Base-by-base conservation (phyloP, 192 early-diverging fungal genomes). In the Podila horticola region DNA sequence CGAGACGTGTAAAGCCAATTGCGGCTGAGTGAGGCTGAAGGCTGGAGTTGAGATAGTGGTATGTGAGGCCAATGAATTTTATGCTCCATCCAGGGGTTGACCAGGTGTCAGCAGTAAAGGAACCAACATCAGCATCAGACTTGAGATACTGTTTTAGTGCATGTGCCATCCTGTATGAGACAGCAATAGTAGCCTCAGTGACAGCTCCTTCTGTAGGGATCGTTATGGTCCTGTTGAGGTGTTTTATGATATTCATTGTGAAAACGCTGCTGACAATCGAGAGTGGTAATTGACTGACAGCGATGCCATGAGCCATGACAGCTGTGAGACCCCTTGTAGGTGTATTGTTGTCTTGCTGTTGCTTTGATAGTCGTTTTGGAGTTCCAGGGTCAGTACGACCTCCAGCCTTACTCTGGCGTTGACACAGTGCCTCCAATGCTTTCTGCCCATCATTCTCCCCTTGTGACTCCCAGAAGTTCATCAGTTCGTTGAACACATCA, bases 71-170 rank as follows among this genome's bases (percentile, higher is more conserved):
- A 36, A 36, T 36, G 34, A 36, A 36, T 7, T 36, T 36, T 7
- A 7, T 36, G 34, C 34, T 36, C 34, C 34, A 36, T 55, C 51
- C 51, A 19, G 51, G 51, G 8, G 51, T 24, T 20, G 51, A 55
- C 51, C 51, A 55, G 22, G 51, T 55, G 51, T 55, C 51, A 55
- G 51, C 22, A 55, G 51, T 55, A 15, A 55, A 55, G 17, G 51
- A 55, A 15, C 51, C 51, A 55, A 55, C 51, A 24, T 55, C 51
- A 20, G 51, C 51, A 55, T 55, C 51, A 24, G 22, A 19, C 51
- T 55, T 55, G 51, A 55, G 51, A 55, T 55, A 55, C 8, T 55
- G 51, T 55, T 22, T 55, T 19, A 55, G 51, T 55, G 51, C 51
- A 55, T 24, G 51, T 24, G 51, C 51, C 51, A 55, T 55, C 22